Conservation (phyloP, 257 asterid genomes). For the Verbascum thapsus region DNA sequence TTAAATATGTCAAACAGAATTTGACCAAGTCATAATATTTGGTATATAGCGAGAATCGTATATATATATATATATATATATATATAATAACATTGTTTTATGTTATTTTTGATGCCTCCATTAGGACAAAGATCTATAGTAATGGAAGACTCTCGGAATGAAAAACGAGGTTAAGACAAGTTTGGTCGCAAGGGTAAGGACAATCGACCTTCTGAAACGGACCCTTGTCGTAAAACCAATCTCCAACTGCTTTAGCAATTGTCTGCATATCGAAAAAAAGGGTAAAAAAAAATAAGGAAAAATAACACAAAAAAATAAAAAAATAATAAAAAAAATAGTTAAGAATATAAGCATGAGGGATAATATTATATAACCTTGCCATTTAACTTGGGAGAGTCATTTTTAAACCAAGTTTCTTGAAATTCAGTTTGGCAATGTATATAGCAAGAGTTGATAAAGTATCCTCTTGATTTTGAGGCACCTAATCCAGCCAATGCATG, state of each 20-base stretch:
- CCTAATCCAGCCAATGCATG: slow-evolving; percentile 47
- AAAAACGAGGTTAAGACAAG: slow-evolving; percentile 76
- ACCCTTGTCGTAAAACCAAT: slow-evolving; percentile 75
- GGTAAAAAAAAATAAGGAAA: not conserved
- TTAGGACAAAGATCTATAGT: slow-evolving; percentile 24
- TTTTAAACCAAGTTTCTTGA: slow-evolving; percentile 79
- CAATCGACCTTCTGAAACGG: slow-evolving; percentile 86
- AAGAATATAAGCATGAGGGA: not conserved
- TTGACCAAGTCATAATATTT: no score
- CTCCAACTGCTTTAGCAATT: slow-evolving; percentile 83
- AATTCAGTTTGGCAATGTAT: slow-evolving; percentile 92
- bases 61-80: no score
- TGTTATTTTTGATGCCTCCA: no score
- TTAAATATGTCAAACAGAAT: no score
- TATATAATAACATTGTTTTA: no score
- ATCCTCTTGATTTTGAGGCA: slow-evolving; percentile 65
- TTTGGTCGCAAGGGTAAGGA: slow-evolving; percentile 89
- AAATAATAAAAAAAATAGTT: no score
- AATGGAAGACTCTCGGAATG: slow-evolving; percentile 36
- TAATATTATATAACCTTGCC: slow-evolving; percentile 51
- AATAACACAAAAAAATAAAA: not conserved
- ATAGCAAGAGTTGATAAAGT: slow-evolving; percentile 80
- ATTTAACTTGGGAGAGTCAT: slow-evolving; percentile 61
- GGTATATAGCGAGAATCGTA: no score
- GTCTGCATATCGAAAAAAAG: slow-evolving; percentile 49